Percentiles rank a stretch among this genome's conserved stretches.
phyloP scores from a whole-genome alignment of 202 grass and related monocot genomes.

The Panicum hallii region DNA sequence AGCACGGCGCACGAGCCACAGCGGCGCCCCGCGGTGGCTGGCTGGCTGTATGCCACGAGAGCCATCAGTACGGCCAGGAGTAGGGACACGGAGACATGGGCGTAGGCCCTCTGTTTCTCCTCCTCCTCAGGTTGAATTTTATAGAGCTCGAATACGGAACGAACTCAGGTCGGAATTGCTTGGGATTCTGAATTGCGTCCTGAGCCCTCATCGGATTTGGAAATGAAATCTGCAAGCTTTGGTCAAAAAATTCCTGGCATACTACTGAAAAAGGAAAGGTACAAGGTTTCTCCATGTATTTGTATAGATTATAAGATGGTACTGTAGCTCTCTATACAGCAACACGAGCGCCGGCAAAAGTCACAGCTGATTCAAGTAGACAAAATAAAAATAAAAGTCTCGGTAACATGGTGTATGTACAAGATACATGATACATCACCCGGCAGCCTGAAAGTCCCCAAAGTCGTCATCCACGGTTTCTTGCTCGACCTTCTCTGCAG shows the following conservation, averaged over 20 bases:
- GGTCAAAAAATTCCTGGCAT: background rate
- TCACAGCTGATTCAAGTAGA: constrained; percentile 39
- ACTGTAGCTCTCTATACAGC: constrained; percentile 42
- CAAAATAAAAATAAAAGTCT: constrained; percentile 8
- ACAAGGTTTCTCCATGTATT: constrained; percentile 37
- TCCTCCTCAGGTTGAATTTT: background rate
- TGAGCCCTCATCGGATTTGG: background rate
- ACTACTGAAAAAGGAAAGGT: constrained; percentile 24
- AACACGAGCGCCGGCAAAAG: constrained; percentile 43
- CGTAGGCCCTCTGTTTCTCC: background rate
- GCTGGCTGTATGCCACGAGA: background rate
- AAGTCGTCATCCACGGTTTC: constrained; percentile 76
- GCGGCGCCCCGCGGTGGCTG: background rate
- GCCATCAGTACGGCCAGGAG: background rate
- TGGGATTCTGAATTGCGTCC: background rate
- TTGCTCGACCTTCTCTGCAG: constrained; percentile 49
- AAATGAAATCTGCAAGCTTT: background rate
- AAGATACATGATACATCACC: constrained; percentile 69
- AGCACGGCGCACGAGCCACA: constrained; percentile 2
- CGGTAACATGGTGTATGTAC: constrained; percentile 53
- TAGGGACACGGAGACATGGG: background rate
- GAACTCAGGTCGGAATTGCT: background rate
- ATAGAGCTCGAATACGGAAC: background rate
- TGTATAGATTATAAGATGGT: constrained; percentile 39
- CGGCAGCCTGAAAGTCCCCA: constrained; percentile 91